Base-by-base conservation (phyloP, 306 rosid species). In the Vigna mungo region DNA sequence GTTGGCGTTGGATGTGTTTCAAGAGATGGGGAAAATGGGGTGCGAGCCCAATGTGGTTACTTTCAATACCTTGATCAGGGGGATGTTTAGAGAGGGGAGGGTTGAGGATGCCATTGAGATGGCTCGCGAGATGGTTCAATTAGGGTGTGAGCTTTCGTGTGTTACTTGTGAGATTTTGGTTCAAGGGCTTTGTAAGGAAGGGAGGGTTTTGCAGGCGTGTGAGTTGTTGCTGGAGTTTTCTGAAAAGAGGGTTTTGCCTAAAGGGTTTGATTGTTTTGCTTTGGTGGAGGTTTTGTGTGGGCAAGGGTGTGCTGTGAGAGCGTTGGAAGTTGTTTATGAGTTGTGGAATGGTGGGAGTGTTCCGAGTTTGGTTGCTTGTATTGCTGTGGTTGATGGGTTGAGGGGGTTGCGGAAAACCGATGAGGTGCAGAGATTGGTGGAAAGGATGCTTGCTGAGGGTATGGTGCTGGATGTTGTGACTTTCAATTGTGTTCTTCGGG, bases 31-130 rank as follows among this genome's bases (percentile, higher is more conserved):
- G 78, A 86, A 81, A 76, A 82, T 72, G 71, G 94, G 97, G n/a
- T 86, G 97, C 56, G 36, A 86, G 67, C 98, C 97, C 32, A 90
- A 94, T 83, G 97, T 90, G 76, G 97, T 94, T 48, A 94, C 96
- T 78, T 94, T 92, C 77, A 94, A 92, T 75, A 94, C 94, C 23
- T 87, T 94, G 89, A 87, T 94, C 34, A 90, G 46, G 60, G 98
- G 96, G n/a, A 62, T 92, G 88, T 90, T 94, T 52, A 90, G 93
- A 72, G 88, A 90, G 67, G 16, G 88, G 47, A 86, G 76, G 79
- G 67, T 88, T 78, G 88, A 91, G 18, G 88, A 91, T 73, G 96
- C 93, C 71, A 70, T 92, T 81, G 94, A 74, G 36, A 89, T 94
- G 94, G 96, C 91, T 77, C 81, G 87, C 15, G 97, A 94, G 83